These are phyloP conservation scores for Purshia tridentata DNA, from an alignment of 306 rosid species.

Conservation along the genomic window DNA sequence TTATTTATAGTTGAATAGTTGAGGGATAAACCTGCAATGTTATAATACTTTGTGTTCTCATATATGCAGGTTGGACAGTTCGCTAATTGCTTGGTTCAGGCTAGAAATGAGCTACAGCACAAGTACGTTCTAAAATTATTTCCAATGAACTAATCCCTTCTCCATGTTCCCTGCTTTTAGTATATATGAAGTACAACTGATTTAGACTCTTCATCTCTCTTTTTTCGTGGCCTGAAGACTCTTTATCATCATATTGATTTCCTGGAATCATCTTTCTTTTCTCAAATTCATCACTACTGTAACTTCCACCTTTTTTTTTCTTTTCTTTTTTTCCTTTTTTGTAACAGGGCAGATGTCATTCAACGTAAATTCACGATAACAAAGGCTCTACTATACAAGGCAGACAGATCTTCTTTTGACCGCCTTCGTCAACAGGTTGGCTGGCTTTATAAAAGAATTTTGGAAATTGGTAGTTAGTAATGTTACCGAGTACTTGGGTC, in stretches of 20 bases:
- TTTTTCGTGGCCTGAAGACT: too few species aligned
- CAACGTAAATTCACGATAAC: conserved; percentile 76
- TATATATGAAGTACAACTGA: background rate
- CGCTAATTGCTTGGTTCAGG: conserved; percentile 75
- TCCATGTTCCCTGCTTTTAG: background rate
- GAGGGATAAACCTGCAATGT: conserved; percentile 9
- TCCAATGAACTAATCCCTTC: conserved; percentile 19
- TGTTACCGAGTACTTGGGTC: conserved; percentile 12
- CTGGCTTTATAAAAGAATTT: conserved; percentile 2
- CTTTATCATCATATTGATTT: background rate
- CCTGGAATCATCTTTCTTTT: background rate
- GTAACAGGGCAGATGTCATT: conserved; percentile 68
- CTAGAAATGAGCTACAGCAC: conserved; percentile 72
- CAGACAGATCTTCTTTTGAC: conserved; percentile 80
- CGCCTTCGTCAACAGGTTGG: conserved; percentile 85
- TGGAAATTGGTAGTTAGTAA: conserved; percentile 9
- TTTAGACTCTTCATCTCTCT: too few species aligned
- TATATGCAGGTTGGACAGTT: conserved; percentile 73
- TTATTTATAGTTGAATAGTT: conserved; percentile 16
- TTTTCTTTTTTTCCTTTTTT: conserved; percentile 10
- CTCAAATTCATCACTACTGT: background rate
- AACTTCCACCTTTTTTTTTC: background rate
- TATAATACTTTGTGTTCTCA: conserved; percentile 17
- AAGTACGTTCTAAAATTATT: conserved; percentile 56
- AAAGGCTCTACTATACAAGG: conserved; percentile 77